Percentiles rank a stretch among this genome's conserved stretches.
Evolutionary conservation across 1,284 basidiomycete genomes (phyloP).

Genomic region (Heliocybe sulcata): DNA sequence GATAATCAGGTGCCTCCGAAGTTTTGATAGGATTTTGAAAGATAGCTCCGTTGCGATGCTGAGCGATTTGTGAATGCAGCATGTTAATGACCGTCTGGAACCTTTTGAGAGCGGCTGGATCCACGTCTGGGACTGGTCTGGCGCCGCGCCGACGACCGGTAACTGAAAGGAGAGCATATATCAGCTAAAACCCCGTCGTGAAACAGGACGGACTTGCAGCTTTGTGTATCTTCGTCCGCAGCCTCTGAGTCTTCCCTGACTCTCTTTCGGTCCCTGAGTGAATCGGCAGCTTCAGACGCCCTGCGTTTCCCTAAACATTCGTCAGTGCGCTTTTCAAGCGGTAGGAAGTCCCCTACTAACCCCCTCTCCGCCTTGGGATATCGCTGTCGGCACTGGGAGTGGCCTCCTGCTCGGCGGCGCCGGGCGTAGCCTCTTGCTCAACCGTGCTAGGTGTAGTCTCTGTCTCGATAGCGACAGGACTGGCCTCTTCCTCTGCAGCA

Average conservation of each 20-base stretch:
- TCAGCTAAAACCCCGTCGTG: neutral
- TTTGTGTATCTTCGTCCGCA: conserved; percentile 51
- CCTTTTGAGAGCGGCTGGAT: conserved; percentile 51
- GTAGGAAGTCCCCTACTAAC: too few relatives aligned
- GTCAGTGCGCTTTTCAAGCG: neutral
- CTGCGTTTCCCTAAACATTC: neutral
- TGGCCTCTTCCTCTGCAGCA: too few relatives aligned
- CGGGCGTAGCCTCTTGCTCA: neutral
- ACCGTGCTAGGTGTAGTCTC: too few relatives aligned
- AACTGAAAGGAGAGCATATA: neutral
- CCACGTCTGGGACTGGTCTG: conserved; percentile 27
- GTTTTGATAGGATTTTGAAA: conserved; percentile 88
- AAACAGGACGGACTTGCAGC: neutral
- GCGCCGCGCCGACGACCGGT: conserved; percentile 23
- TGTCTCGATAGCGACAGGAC: too few relatives aligned
- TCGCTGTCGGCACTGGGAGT: neutral
- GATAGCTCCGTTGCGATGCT: conserved; percentile 82
- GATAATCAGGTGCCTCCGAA: conserved; percentile 85
- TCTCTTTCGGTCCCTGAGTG: conserved; percentile 54
- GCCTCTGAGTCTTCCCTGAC: conserved; percentile 62
- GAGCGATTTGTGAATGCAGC: conserved; percentile 76
- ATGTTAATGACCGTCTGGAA: conserved; percentile 77
- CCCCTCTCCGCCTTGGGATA: neutral
- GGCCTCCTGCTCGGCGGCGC: neutral
- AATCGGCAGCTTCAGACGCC: conserved; percentile 35